Evolutionary conservation across 192 early-diverging fungal genomes (phyloP).

Genomic region (Coemansia sp.): DNA sequence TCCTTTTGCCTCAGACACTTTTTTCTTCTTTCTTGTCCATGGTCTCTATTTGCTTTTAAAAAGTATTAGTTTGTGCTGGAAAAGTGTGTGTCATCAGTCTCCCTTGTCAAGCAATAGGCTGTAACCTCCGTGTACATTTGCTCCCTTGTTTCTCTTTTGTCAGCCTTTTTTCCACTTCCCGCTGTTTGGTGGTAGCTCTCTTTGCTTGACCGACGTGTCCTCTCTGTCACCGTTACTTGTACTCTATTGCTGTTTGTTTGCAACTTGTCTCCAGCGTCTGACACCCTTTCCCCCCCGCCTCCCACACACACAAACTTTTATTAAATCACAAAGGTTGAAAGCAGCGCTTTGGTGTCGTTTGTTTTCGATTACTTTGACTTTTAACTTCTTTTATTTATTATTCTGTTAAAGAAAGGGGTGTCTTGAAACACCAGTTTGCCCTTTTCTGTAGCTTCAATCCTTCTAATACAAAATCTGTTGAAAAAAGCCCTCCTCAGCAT

Average conservation of each 20-base stretch:
- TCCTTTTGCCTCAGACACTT: neutral
- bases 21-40: neutral
- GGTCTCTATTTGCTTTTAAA: neutral
- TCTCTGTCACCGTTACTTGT: neutral
- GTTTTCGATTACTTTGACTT: neutral
- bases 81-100: neutral
- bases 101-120: neutral
- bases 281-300: neutral
- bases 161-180: neutral
- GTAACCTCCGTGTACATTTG: neutral
- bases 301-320: neutral
- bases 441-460: too few species aligned
- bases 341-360: slow-evolving; percentile 10
- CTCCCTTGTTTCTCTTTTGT: neutral
- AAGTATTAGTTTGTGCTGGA: slow-evolving; percentile 1
- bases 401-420: neutral
- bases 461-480: too few species aligned
- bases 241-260: slow-evolving; percentile 1
- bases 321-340: neutral
- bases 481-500: too few species aligned
- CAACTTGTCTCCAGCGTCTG: neutral
- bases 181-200: neutral
- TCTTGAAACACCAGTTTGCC: neutral
- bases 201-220: neutral
- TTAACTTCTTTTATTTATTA: neutral